Evolutionary conservation across 1,284 basidiomycete genomes (phyloP).

Genomic region (Rhodotorula sp.): DNA sequence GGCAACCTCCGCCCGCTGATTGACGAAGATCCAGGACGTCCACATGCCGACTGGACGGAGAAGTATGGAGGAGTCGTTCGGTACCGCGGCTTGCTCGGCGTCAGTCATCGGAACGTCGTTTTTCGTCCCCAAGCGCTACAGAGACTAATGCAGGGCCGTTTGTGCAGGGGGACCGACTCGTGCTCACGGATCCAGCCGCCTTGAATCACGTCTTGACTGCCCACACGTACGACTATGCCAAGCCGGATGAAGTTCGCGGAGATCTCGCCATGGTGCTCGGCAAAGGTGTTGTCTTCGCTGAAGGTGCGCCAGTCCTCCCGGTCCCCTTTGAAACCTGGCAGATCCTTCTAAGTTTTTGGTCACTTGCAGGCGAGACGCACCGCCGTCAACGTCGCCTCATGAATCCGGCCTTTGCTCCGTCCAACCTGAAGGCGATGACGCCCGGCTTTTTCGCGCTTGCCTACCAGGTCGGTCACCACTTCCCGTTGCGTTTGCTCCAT

Average conservation of each 20-base stretch:
- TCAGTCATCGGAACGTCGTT: conserved; percentile 13
- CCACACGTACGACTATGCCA: conserved; percentile 63
- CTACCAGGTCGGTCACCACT: conserved; percentile 44
- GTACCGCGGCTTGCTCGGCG: conserved; percentile 59
- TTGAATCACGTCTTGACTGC: conserved; percentile 60
- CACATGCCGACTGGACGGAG: conserved; percentile 53
- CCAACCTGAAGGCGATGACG: conserved; percentile 58
- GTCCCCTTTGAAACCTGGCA: not conserved
- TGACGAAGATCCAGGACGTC: conserved; percentile 58
- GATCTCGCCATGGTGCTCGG: conserved; percentile 53
- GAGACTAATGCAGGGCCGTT: not conserved
- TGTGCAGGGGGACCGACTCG: conserved; percentile 51
- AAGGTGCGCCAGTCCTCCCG: conserved; percentile 48
- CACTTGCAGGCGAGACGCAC: conserved; percentile 38
- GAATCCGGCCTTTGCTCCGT: conserved; percentile 60
- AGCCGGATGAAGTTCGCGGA: conserved; percentile 62
- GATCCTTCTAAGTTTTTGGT: too few relatives aligned
- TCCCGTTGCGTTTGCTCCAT: too few relatives aligned
- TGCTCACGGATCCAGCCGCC: conserved; percentile 63
- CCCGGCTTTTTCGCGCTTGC: conserved; percentile 66
- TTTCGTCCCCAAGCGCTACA: not conserved
- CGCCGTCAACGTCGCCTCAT: conserved; percentile 35
- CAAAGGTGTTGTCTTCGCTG: conserved; percentile 46
- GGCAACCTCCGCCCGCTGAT: conserved; percentile 60
- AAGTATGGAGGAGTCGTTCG: conserved; percentile 59